Evolutionary conservation across 768 basidiomycete genomes (phyloP).

Genomic region (Calocera viscosa): DNA sequence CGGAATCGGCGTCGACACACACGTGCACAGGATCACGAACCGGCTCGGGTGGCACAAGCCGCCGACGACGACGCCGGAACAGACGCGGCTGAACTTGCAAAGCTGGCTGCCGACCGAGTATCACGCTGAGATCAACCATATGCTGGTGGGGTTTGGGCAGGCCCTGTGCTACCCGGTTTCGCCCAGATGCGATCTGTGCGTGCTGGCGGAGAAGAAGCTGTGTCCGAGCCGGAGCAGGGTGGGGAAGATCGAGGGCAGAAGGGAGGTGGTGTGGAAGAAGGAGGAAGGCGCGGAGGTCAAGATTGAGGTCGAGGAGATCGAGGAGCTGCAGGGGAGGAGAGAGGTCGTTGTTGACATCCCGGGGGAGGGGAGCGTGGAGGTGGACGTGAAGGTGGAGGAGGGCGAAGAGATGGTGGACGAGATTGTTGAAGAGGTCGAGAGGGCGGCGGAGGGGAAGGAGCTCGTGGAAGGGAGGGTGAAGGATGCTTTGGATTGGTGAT

Average conservation of each 20-base stretch:
- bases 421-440: slow-evolving; percentile 7
- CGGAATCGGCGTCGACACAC: slow-evolving; percentile 92
- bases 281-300: not conserved
- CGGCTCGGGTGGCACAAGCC: slow-evolving; percentile 83
- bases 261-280: slow-evolving; percentile 8
- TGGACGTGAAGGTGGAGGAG: slow-evolving; percentile 3
- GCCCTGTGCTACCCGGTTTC: not conserved
- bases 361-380: not conserved
- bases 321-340: not conserved
- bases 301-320: slow-evolving; percentile 1
- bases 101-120: slow-evolving; percentile 6
- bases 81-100: slow-evolving; percentile 44
- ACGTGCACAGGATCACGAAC: slow-evolving; percentile 92
- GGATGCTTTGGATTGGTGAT: not conserved
- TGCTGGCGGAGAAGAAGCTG: slow-evolving; percentile 2
- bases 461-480: not conserved
- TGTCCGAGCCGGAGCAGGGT: slow-evolving; percentile 6
- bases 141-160: slow-evolving; percentile 6
- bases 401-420: not conserved
- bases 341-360: not conserved
- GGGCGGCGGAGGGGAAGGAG: slow-evolving; percentile 1
- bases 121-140: slow-evolving; percentile 8
- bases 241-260: not conserved
- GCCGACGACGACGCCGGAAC: slow-evolving; percentile 73
- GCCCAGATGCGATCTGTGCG: slow-evolving; percentile 7